Conservation (phyloP, 2,329 filamentous ascomycete genomes). For the Lecanicillium sp. region DNA sequence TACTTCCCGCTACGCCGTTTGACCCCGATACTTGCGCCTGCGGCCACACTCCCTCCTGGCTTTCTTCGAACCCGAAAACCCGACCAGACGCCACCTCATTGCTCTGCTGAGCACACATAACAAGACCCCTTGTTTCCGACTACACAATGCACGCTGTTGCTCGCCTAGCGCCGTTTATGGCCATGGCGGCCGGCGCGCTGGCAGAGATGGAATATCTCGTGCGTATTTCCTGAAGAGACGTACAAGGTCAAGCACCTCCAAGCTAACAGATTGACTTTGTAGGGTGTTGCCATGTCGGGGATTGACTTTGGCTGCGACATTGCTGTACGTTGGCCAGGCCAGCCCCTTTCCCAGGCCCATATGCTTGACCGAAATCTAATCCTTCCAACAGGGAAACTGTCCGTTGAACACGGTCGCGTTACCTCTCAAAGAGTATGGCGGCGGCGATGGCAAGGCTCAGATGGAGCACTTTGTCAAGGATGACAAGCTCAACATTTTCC, state of each 20-base stretch:
- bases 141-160: constrained; percentile 8
- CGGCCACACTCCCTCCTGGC: no score
- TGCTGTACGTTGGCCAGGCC: constrained; percentile 23
- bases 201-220: constrained; percentile 12
- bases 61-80: no score
- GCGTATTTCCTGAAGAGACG: constrained; percentile 8
- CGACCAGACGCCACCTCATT: no score
- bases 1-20: no score
- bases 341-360: neutral
- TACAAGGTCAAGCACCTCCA: constrained; percentile 6
- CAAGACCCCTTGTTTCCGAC: no score
- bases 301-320: constrained; percentile 41
- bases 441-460: constrained; percentile 27
- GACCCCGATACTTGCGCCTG: no score
- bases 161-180: constrained; percentile 6
- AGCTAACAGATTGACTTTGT: constrained; percentile 4
- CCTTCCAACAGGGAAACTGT: constrained; percentile 27
- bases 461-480: constrained; percentile 50
- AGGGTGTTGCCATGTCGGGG: constrained; percentile 37
- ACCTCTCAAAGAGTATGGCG: constrained; percentile 22
- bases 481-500: constrained; percentile 46
- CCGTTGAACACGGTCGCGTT: constrained; percentile 25
- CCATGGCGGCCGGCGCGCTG: constrained; percentile 7
- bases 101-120: no score
- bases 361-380: neutral